Evolutionary conservation across 2,329 filamentous ascomycete genomes (phyloP), one percentile per base, ranked within the genome.

Genomic region (Fusarium musae): DNA sequence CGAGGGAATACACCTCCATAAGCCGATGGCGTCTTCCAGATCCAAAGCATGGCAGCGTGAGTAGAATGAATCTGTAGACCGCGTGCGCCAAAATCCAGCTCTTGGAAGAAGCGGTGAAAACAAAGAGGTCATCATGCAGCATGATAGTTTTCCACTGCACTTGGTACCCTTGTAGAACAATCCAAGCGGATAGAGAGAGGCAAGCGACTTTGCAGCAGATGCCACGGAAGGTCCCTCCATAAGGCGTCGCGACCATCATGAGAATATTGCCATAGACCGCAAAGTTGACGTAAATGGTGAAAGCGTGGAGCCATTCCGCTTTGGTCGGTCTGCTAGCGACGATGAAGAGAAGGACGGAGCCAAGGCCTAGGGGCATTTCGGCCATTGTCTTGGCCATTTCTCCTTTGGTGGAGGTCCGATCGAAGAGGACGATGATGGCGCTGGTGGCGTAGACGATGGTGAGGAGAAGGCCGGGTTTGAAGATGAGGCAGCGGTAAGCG

Each of bases 221-320:
- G 3, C 59, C 59, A 6, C 59, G 49, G n/a, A 61, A 61, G 2
- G 26, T 57, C 1, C 34, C 30, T 8, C 59, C 59, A 17, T 32
- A 61, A 15, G 59, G 59, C 1, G 59, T 61, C 23, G 39, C 59
- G 23, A 61, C 21, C 59, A 61, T 61, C 59, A 61, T 61, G 16
- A 44, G 17, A 17, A 61, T 61, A 11, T 61, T 61, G 32, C 59
- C 59, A 9, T 61, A 61, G 16, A 61, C 59, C 0, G 59, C 59
- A 9, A 44, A 57, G 26, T 61, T 61, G 19, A 61, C 16, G 37
- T 61, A 61, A n/a, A 44, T 44, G 2, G 50, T 61, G 42, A 61
- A 61, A 1, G 39, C 50, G 21, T 32, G 16, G 3, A 61, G 49
- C 59, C 59, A 61, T 12, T n/a, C 23, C 21, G 6, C 23, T n/a